A percentile compares a stretch with the other conserved stretches of the same genome.
Evolutionary conservation across 1,284 basidiomycete species (phyloP).

Genomic region (Kwoniella shivajii): DNA sequence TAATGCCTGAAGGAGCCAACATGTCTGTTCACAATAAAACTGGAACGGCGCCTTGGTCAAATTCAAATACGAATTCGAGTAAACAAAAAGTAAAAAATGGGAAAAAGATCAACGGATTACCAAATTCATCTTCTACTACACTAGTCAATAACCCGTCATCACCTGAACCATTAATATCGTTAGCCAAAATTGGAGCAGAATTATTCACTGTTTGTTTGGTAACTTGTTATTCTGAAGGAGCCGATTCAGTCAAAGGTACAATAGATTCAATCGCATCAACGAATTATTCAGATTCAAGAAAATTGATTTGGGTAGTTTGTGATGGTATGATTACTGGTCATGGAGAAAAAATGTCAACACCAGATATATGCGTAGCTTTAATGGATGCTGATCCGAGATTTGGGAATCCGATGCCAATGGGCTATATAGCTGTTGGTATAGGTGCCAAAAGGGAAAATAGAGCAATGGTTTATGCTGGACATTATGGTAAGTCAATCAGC

Average conservation of each 20-base stretch:
- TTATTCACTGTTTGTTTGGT: conserved; percentile 93
- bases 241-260: conserved; percentile 86
- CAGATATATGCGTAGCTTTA: conserved; percentile 91
- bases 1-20: conserved; percentile 94
- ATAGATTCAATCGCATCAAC: conserved; percentile 90
- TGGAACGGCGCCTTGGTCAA: conserved; percentile 91
- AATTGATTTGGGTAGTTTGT: conserved; percentile 91
- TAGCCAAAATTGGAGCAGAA: conserved; percentile 88
- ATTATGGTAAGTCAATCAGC: conserved; percentile 74
- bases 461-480: conserved; percentile 98
- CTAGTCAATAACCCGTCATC: conserved; percentile 57
- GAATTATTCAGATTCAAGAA: conserved; percentile 86
- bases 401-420: conserved; percentile 95
- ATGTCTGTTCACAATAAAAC: conserved; percentile 80
- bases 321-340: conserved; percentile 99
- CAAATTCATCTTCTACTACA: conserved; percentile 24
- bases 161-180: conserved; percentile 56
- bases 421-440: conserved; percentile 84
- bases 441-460: conserved; percentile 89
- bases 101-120: conserved; percentile 57
- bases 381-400: conserved; percentile 93
- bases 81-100: conserved; percentile 35
- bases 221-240: conserved; percentile 97
- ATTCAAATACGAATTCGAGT: conserved; percentile 54
- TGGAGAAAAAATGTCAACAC: conserved; percentile 91